Base-by-base conservation (phyloP, 495 filamentous ascomycete species). In the Xylaria nigripes region DNA sequence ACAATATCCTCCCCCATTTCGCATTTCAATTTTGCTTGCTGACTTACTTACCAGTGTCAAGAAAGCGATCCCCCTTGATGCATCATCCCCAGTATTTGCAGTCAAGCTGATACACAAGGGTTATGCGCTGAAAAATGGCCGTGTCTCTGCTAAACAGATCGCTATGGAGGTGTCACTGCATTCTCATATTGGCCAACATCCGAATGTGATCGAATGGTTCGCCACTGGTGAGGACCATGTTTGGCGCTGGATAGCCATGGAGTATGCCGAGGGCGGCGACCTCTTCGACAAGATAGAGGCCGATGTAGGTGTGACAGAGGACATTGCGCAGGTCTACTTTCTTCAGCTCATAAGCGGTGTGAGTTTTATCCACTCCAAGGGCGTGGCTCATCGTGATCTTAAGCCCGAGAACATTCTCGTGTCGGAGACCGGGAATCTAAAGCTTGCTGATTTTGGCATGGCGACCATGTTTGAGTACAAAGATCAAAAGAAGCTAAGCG, bases 221-320 rank as follows among this genome's bases (percentile, higher is more conserved):
- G 82, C 84, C 29, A 85, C 81, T 3, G 93, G 89, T 48, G 90
- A 96, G 67, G 91, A 99, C 64, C 66, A 74, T 2, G 71, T 84
- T n/a, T 99, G 94, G 94, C 78, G 83, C 60, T 99, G 92, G 92
- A 95, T 99, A 62, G 90, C 89, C 13, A 96, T 99, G 90, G 93
- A 99, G 68, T 83, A 89, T 61, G 93, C 93, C 41, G 89, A 92
- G 57, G 93, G 93, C 40, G 93, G 93, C 13, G 93, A 99, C 67
- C 80, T 99, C 12, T 99, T 99, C 72, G 93, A 98, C 79, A 98
- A 98, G 74, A 96, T 98, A 64, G 93, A 98, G 68, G 90, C 93
- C 3, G 93, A 98, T 68, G 86, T 89, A 25, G 93, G 94, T 50
- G 87, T 96, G 10, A 79, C 82, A 9, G 86, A 96, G 68, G 88